Base-by-base conservation (phyloP, 2,329 filamentous ascomycete genomes). In the Aspergillus unguis region DNA sequence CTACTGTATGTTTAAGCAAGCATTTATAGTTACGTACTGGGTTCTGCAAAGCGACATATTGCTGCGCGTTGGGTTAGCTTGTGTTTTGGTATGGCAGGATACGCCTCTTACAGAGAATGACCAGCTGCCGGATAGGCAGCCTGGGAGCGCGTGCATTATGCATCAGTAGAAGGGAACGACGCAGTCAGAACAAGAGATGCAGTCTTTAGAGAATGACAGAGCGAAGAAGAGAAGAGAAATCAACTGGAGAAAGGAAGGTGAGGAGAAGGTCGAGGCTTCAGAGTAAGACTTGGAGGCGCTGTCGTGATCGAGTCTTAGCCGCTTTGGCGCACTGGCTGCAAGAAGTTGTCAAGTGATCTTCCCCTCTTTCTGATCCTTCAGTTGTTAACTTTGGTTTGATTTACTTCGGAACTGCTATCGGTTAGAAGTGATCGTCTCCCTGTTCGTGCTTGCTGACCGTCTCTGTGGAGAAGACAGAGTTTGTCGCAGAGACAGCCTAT, bases 11-110 rank as follows among this genome's bases (percentile, higher is more conserved):
- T 44, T 32, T 29, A 46, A 57, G 50, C 3, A 31, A 46, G 35
- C 5, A 10, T 33, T 44, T 29, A 8, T 25, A 23, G 41, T 5
- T 35, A 63, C 57, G 50, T 71, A 74, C 71, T 63, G 47, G 88
- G 88, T 68, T 92, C 88, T 55, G 88, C 85, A 65, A 92, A 87
- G 65, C 88, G 82, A 66, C 87, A 89, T 75, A 90, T 80, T 67
- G 87, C 88, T 90, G 60, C 90, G 61, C 31, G 50, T 47, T 9
- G 5, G 43, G 27, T 52, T 47, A 55, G 48, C 44, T 48, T 11
- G 59, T 47, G 45, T 26, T 44, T 29, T 44, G 44, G 38, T 46
- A 37, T 41, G 51, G 46, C 23, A 37, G 2, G 29, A 29, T 41
- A 8, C 2, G 17, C 10, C 36, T 62, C 67, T 77, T 80, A 91